Evolutionary conservation across 2,329 filamentous ascomycete species (phyloP), one percentile per base, ranked within the genome.

Genomic region (Diaporthe citri): DNA sequence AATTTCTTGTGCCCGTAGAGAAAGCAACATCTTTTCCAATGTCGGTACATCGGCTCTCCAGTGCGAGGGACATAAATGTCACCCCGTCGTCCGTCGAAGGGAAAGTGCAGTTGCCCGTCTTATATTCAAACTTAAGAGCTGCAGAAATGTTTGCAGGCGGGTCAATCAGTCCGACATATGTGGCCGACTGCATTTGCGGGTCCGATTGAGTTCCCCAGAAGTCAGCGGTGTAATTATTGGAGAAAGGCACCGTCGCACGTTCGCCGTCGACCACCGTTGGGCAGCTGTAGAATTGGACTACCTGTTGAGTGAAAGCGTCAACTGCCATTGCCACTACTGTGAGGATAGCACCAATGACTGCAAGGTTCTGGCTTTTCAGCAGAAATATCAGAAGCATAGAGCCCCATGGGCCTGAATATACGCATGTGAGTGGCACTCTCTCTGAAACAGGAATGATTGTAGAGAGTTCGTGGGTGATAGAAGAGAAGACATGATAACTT

Each of bases 231-330:
- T 46, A 64, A 9, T 64, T 46, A n/a, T 64, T 64, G 25, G 59
- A 64, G 13, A 20, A 64, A 6, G 59, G 59, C 1, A 46, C n/a
- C n/a, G 25, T 46, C 22, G 59, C 39, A 28, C 3, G 15, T 12
- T 64, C 39, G 15, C 31, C 20, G 1, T 64, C 59, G 39, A 31
- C 17, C 15, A 31, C 25, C 25, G 1, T 43, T 1, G 59, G 6
- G 20, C 67, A 71, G 28, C 51, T 43, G 51, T 71, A 31, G 20
- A 31, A 48, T 12, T 71, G 67, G 36, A 71, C 41, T 13, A 71
- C 36, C 17, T 71, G 67, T 31, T 71, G 67, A 12, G 67, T 57
- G 52, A 71, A 71, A 4, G 67, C 52, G 17, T 71, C 67, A 15
- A 71, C 12, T 20, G 67, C 67, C 28, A 71, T 41, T 48, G 52